Evolutionary conservation across 1,284 basidiomycete genomes (phyloP).

Genomic region (Naganishia liquefaciens): DNA sequence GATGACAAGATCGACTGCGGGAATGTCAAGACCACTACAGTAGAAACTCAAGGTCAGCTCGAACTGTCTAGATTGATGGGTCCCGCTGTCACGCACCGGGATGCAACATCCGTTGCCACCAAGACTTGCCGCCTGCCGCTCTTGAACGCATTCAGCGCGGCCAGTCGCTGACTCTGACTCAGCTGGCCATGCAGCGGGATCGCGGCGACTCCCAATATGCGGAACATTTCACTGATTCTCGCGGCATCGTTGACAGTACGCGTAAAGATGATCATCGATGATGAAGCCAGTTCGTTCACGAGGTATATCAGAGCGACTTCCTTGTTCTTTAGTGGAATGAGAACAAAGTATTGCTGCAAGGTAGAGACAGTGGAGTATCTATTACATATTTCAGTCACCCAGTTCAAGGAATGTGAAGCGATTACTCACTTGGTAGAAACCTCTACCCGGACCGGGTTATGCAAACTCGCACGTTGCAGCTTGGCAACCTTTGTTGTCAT

Average conservation of each 20-base stretch:
- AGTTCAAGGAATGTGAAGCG: not conserved
- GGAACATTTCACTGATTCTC: conserved; percentile 82
- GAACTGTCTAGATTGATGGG: not conserved
- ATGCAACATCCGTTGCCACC: conserved; percentile 97
- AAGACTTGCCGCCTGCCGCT: conserved; percentile 86
- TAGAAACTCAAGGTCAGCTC: not conserved
- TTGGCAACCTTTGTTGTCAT: conserved; percentile 99
- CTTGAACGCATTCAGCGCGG: conserved; percentile 96
- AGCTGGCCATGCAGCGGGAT: conserved; percentile 96
- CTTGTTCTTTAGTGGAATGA: conserved; percentile 90
- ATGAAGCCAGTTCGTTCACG: conserved; percentile 83
- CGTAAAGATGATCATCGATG: conserved; percentile 95
- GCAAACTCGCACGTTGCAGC: conserved; percentile 90
- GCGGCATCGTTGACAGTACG: conserved; percentile 93
- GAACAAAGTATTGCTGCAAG: conserved; percentile 91
- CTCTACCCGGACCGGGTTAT: conserved; percentile 92
- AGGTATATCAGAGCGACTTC: conserved; percentile 90
- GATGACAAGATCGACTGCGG: conserved; percentile 93
- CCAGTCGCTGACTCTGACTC: conserved; percentile 87
- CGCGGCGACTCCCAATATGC: conserved; percentile 89
- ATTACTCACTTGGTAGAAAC: conserved; percentile 80
- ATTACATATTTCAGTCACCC: not conserved
- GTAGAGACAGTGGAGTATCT: conserved; percentile 98
- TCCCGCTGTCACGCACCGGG: conserved; percentile 59
- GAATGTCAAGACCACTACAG: conserved; percentile 87